phyloP scores from a whole-genome alignment of 805 yeast species.

The Starmerella sirachaensis region DNA sequence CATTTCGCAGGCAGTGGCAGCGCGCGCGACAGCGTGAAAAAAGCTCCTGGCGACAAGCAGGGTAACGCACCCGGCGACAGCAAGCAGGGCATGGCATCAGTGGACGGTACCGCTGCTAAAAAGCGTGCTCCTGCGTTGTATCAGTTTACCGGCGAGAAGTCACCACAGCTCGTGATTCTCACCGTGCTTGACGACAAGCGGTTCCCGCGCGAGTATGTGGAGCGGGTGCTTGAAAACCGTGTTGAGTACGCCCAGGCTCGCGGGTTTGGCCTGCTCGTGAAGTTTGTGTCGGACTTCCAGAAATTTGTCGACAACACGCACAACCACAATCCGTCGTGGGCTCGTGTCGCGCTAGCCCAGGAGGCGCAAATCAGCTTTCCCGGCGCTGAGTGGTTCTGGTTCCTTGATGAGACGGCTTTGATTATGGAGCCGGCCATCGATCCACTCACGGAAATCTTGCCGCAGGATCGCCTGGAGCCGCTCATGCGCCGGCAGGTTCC shows the following conservation, averaged over 20 bases:
- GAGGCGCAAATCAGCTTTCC: slow-evolving; percentile 95
- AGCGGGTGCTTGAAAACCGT: slow-evolving; percentile 70
- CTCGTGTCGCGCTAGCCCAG: slow-evolving; percentile 49
- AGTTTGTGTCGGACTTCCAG: slow-evolving; percentile 73
- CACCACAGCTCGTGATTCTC: slow-evolving; percentile 49
- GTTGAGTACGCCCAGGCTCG: slow-evolving; percentile 77
- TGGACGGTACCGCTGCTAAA: slow-evolving; percentile 1
- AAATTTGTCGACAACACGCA: slow-evolving; percentile 19
- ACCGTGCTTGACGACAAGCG: slow-evolving; percentile 68
- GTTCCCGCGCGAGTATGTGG: slow-evolving; percentile 49
- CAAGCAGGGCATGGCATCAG: slow-evolving; percentile 4
- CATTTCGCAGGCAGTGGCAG: slow-evolving; percentile 12
- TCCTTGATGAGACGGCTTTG: slow-evolving; percentile 56
- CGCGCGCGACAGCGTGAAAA: slow-evolving; percentile 23
- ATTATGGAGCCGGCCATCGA: slow-evolving; percentile 61
- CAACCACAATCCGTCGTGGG: slow-evolving; percentile 39
- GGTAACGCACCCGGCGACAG: slow-evolving; percentile 10
- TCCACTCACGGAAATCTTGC: slow-evolving; percentile 46
- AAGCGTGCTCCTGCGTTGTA: slow-evolving; percentile 10
- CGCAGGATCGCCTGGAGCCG: slow-evolving; percentile 48
- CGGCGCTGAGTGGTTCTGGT: slow-evolving; percentile 82
- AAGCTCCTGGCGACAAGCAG: slow-evolving; percentile 28
- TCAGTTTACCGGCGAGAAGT: slow-evolving; percentile 17
- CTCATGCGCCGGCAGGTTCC: slow-evolving; percentile 61
- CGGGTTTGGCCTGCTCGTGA: slow-evolving; percentile 68